These are phyloP conservation scores for Botrytis cinerea DNA, from an alignment of 2,329 filamentous ascomycete genomes.

Conservation along the genomic window DNA sequence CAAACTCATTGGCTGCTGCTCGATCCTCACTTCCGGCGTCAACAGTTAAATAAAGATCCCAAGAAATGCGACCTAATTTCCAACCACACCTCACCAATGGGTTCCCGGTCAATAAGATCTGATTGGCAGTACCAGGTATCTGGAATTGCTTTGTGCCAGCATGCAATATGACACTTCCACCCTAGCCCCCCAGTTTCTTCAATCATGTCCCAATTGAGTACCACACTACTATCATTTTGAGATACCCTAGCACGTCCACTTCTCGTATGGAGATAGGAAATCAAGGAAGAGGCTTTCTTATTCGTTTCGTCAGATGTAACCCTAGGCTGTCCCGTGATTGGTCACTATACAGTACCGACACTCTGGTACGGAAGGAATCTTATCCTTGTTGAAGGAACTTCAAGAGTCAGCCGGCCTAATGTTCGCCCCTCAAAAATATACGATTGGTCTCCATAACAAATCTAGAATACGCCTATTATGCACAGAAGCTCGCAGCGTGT, in stretches of 20 bases:
- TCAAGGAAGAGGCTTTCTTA: background rate
- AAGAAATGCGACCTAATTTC: background rate
- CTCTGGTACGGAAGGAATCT: background rate
- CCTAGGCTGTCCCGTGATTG: background rate
- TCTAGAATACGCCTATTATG: slow-evolving; percentile 5
- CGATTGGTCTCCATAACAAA: background rate
- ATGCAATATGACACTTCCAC: background rate
- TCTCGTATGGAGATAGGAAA: background rate
- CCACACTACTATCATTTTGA: background rate
- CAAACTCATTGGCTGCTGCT: background rate
- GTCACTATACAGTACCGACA: background rate
- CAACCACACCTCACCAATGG: background rate
- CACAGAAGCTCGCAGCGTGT: background rate
- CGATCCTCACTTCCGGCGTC: background rate
- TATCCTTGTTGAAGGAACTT: background rate
- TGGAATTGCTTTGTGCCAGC: background rate
- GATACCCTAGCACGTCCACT: background rate
- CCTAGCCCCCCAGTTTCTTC: background rate
- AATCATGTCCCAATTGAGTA: background rate
- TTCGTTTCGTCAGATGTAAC: background rate
- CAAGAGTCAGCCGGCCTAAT: slow-evolving; percentile 7
- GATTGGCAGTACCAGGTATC: slow-evolving; percentile 15
- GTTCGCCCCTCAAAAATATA: background rate
- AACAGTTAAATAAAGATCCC: background rate
- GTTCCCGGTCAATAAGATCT: background rate